Evolutionary conservation across 768 basidiomycete genomes (phyloP).

Genomic region (Rhodotorula kratochvilovae): DNA sequence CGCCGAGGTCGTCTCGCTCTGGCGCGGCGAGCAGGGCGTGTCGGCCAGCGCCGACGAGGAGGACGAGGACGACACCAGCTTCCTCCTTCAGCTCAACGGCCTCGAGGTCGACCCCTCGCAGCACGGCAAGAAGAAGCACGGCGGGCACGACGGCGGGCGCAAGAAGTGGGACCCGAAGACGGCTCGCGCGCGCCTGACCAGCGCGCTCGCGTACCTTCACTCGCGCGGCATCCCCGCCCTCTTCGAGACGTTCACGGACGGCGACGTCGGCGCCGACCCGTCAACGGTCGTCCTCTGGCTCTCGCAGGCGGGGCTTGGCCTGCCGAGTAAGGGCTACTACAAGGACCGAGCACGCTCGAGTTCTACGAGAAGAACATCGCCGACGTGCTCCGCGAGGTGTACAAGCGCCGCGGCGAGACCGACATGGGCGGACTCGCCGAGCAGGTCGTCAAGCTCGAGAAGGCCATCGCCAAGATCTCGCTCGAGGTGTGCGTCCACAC

Average conservation of each 20-base stretch:
- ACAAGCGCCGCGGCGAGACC: slow-evolving; percentile 53
- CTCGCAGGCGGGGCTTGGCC: slow-evolving; percentile 31
- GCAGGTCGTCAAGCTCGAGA: slow-evolving; percentile 72
- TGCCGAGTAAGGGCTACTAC: slow-evolving; percentile 70
- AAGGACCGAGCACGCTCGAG: slow-evolving; percentile 67
- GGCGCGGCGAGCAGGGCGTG: slow-evolving; percentile 57
- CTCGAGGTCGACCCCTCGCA: neutral
- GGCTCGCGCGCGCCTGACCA: slow-evolving; percentile 59
- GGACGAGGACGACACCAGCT: neutral
- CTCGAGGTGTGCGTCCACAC: slow-evolving; percentile 63
- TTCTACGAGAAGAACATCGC: slow-evolving; percentile 67
- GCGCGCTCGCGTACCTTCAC: slow-evolving; percentile 77
- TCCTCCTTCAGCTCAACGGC: slow-evolving; percentile 4
- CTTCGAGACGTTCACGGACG: slow-evolving; percentile 25
- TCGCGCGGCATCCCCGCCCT: slow-evolving; percentile 58
- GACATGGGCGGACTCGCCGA: slow-evolving; percentile 56
- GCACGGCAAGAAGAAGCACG: slow-evolving; percentile 21
- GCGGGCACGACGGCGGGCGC: neutral
- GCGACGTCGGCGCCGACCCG: slow-evolving; percentile 36
- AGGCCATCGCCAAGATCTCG: slow-evolving; percentile 67
- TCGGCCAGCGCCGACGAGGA: slow-evolving; percentile 51
- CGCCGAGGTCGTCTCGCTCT: slow-evolving; percentile 58
- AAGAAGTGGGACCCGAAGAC: slow-evolving; percentile 41
- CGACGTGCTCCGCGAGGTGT: slow-evolving; percentile 61
- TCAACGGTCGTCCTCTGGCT: slow-evolving; percentile 37